phyloP scores from a whole-genome alignment of 768 basidiomycete species.

The Trametes villosa region DNA sequence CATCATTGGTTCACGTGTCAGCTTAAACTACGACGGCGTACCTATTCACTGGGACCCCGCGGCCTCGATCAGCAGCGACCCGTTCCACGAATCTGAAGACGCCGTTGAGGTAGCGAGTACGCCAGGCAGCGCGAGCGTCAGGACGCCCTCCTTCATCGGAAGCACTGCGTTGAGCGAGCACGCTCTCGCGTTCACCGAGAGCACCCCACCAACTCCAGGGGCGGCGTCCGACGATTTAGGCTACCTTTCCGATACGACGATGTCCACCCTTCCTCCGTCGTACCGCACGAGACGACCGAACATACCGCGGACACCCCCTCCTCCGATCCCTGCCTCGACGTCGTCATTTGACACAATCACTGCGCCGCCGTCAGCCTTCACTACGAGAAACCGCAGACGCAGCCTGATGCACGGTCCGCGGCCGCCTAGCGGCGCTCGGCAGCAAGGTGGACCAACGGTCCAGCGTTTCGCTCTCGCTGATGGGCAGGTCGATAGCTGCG shows the following conservation, averaged over 20 bases:
- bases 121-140: not conserved
- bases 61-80: not conserved
- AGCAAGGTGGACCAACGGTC: not conserved
- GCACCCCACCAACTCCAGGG: not conserved
- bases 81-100: not conserved
- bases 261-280: not conserved
- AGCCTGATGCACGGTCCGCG: not conserved
- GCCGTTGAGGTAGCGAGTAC: not conserved
- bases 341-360: not conserved
- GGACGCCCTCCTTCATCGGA: not conserved
- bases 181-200: no score
- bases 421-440: not conserved
- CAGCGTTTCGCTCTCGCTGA: not conserved
- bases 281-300: not conserved
- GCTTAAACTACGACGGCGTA: not conserved
- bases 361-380: not conserved
- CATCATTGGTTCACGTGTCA: not conserved
- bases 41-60: not conserved
- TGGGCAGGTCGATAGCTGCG: no score
- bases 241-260: not conserved
- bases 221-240: not conserved
- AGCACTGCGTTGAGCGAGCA: not conserved
- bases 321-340: not conserved
- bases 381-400: not conserved
- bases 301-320: not conserved